Evolutionary conservation across 345 rosid genomes (phyloP).

Genomic region (Gossypium raimondii): DNA sequence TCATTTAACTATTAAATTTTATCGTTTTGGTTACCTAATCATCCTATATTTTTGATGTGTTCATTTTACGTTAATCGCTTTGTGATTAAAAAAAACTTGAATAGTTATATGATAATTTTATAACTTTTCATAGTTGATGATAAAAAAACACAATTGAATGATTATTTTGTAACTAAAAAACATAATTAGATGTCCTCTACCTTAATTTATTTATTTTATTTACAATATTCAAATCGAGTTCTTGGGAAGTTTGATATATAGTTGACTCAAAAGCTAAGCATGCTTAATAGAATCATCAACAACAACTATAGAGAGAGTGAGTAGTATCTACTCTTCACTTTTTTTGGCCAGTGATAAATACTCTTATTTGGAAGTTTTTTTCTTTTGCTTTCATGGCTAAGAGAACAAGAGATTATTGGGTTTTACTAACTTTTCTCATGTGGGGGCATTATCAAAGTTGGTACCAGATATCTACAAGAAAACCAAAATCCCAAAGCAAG

Average conservation of each 20-base stretch:
- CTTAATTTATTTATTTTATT: too few species aligned
- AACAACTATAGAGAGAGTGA: background rate
- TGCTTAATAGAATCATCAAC: background rate
- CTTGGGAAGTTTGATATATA: background rate
- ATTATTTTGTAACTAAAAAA: too few species aligned
- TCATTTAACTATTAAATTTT: too few species aligned
- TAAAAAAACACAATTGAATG: too few species aligned
- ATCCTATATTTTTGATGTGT: too few species aligned
- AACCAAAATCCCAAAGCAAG: constrained; percentile 5
- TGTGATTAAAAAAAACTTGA: too few species aligned
- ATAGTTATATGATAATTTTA: too few species aligned
- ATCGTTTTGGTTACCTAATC: rapidly evolving
- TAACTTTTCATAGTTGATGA: too few species aligned
- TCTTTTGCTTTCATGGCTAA: background rate
- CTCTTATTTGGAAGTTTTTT: background rate
- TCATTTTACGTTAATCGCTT: too few species aligned
- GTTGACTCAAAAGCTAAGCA: background rate
- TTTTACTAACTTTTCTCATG: background rate
- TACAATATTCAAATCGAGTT: too few species aligned
- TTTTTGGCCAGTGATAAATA: background rate
- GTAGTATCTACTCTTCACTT: background rate
- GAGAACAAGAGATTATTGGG: background rate
- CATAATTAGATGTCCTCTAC: too few species aligned
- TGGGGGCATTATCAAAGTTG: background rate
- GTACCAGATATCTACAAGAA: background rate